Percentiles rank a stretch among this genome's conserved stretches.
Conservation (phyloP, 2,329 filamentous ascomycete genomes). For the Penicillium frequentans region DNA sequence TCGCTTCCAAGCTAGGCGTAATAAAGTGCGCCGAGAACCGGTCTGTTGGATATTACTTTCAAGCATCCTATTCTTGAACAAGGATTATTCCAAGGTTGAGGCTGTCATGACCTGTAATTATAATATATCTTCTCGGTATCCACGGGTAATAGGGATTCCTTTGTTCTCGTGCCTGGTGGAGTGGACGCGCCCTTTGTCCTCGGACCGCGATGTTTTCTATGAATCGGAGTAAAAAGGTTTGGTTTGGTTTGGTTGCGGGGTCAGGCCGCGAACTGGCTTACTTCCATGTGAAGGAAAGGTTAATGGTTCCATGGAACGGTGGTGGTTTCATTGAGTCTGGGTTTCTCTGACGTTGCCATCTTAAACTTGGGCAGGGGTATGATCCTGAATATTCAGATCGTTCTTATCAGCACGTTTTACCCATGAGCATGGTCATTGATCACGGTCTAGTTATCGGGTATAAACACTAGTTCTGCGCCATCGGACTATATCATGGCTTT, state of each 20-base stretch:
- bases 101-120: not conserved
- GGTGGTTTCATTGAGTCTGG: not conserved
- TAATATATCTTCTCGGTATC: not conserved
- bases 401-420: not conserved
- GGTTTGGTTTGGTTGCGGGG: slow-evolving; percentile 7
- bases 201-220: slow-evolving; percentile 11
- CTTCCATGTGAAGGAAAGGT: slow-evolving; percentile 1
- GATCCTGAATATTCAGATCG: not conserved
- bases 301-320: not conserved
- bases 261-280: not conserved
- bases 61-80: not conserved
- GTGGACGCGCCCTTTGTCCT: not conserved
- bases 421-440: not conserved
- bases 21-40: not conserved
- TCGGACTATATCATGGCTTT: not conserved
- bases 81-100: not conserved
- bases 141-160: not conserved
- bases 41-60: not conserved
- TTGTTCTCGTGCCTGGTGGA: not conserved
- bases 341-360: not conserved
- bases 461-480: not conserved
- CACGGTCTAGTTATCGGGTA: not conserved
- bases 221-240: slow-evolving; percentile 6
- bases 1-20: not conserved
- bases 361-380: not conserved